Evolutionary conservation across 495 filamentous ascomycete genomes (phyloP), one percentile per base, ranked within the genome.

Genomic region (Neurospora sp.): DNA sequence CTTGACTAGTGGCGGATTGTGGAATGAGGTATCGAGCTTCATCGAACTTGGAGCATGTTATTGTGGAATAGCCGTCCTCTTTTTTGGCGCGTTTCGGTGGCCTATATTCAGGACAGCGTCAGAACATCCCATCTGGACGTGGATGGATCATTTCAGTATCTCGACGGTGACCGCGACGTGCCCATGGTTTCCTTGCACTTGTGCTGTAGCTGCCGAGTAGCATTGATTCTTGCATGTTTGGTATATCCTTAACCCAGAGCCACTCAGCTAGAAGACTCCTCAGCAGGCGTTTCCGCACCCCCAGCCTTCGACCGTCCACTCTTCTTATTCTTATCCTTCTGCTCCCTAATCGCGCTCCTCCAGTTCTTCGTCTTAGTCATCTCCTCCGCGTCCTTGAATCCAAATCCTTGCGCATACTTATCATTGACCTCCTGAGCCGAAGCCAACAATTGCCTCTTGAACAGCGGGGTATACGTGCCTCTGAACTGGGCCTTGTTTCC

Each of bases 401-500:
- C 91, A 82, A 92, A 96, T 73, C 84, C 87, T 74, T 86, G 85
- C 46, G 92, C 89, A 83, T 91, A 97, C 76, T 86, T 88, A 72
- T 91, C 90, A 82, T 97, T 97, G 35, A 91, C 85, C 61, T 90
- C 89, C 72, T 92, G 89, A 39, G 91, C 88, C 12, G 84, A 77
- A 22, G 92, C 89, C 80, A 90, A 86, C 75, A 85, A 84, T 46
- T 80, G 79, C 79, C 88, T 91, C 76, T 92, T 80, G 82, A 94
- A 78, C 44, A 99, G 80, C 0, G 92, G 90, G 1, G 88, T 79
- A 82, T 98, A 98, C 39, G 76, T 85, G 0, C 94, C 94, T 22
- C 84, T 84, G 37, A 85, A 74, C 69, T 86, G 84, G 42, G 87
- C 82, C 11, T 74, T 78, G 78, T 94, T 84, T 8, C 88, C 91